Conservation (phyloP, 495 filamentous ascomycete genomes). For the Xylaria longipes region DNA sequence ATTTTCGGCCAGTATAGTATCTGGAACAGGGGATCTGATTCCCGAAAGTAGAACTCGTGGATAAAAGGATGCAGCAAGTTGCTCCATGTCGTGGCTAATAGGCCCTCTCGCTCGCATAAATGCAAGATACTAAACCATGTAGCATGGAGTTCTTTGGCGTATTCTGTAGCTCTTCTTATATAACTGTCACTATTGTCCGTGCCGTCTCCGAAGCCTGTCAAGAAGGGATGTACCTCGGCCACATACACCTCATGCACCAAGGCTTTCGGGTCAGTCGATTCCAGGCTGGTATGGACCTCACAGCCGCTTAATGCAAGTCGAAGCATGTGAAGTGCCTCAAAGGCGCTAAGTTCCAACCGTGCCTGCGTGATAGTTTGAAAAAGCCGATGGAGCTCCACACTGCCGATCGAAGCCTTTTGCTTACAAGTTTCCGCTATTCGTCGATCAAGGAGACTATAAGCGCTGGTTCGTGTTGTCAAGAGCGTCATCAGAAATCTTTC, state of each 20-base stretch:
- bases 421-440: background rate
- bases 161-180: background rate
- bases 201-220: no score
- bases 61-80: background rate
- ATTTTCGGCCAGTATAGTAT: no score
- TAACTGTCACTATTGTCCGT: no score
- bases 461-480: background rate
- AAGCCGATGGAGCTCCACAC: background rate
- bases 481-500: background rate
- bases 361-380: background rate
- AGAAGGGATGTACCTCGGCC: background rate
- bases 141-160: background rate
- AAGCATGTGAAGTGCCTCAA: no score
- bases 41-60: background rate
- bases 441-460: background rate
- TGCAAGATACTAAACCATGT: background rate
- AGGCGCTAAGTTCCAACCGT: background rate
- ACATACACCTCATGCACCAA: background rate
- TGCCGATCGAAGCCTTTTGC: background rate
- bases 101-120: background rate
- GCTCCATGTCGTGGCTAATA: background rate
- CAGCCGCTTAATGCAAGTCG: no score
- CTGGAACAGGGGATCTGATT: background rate
- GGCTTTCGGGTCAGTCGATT: background rate
- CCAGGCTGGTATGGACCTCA: background rate